Conservation (phyloP, 306 rosid genomes). For the Casuarina cunninghamiana region DNA sequence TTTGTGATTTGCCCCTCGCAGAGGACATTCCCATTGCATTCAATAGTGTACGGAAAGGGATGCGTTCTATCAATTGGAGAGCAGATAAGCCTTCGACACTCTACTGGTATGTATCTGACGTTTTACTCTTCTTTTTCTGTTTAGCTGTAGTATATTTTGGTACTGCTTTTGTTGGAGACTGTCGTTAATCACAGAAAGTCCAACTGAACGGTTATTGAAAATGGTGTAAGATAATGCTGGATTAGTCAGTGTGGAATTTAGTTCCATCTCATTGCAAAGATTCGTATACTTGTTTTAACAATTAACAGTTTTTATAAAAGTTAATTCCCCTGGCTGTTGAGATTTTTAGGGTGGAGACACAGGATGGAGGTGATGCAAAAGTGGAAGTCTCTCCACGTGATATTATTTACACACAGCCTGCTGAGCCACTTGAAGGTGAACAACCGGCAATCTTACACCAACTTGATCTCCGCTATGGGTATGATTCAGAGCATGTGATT, state of each 20-base stretch:
- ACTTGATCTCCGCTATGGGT: slow-evolving; percentile 99
- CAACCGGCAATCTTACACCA: slow-evolving; percentile 69
- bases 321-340: slow-evolving; percentile 33
- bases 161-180: not conserved
- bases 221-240: not conserved
- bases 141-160: not conserved
- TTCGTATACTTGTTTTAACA: not conserved
- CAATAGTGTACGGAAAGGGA: slow-evolving; percentile 92
- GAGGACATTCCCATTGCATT: slow-evolving; percentile 90
- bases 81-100: slow-evolving; percentile 82
- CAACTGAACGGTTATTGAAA: not conserved
- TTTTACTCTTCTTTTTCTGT: slow-evolving; percentile 18
- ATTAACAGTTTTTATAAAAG: not conserved
- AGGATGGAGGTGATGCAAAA: slow-evolving; percentile 96
- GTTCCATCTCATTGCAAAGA: not conserved
- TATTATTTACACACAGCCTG: slow-evolving; percentile 77
- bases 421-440: slow-evolving; percentile 71
- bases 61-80: slow-evolving; percentile 96
- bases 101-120: slow-evolving; percentile 62
- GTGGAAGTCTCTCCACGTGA: slow-evolving; percentile 96
- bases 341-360: slow-evolving; percentile 86
- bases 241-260: not conserved
- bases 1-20: slow-evolving; percentile 93
- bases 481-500: slow-evolving; percentile 30
- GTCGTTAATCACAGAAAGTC: not conserved